Evolutionary conservation across 2,329 filamentous ascomycete species (phyloP), one percentile per base, ranked within the genome.

Genomic region (Fusarium temperatum): DNA sequence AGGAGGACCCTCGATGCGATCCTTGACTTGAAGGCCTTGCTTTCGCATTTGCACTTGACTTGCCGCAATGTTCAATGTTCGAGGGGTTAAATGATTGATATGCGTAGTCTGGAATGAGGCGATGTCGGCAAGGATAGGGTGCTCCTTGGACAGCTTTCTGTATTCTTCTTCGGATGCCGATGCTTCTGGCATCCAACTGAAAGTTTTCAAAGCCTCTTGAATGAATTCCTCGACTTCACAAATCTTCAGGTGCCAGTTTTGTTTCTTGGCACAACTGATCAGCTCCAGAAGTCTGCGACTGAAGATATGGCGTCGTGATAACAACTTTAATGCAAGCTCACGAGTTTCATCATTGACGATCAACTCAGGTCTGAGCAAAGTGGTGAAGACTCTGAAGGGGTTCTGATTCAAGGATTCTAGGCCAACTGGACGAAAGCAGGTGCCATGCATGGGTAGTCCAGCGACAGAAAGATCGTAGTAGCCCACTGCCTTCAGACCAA

Each of bases 1-100:
- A 0, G 87, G 87, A 1, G 87, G 87, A 0, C 87, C 87, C 65
- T 89, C 87, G 42, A 89, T 87, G 2, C 82, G 78, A 4, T 84
- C 82, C 66, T 89, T 89, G 1, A 81, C 83, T 0, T 81, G 75
- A 64, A 89, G 80, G 0, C 83, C 83, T 6, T 75, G 73, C 1
- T 68, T 63, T 0, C 75, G 58, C 87, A 89, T 89, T 8, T 71
- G 67, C 7, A 68, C 54, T 59, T 88, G 85, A 3, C 83, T 85
- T 0, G 80, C 72, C 14, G 82, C 79, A 45, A 89, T 88, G 63
- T 88, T 83, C 7, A 88, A 79, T 1, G 85, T 86, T 5, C 86
- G 80, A 0, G 87, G 87, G 0, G 87, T 88, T 5, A 88, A 81
- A 63, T 88, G 87, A 68, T 88, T 88, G 72, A 88, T 86, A 72